A percentile compares a stretch with the other conserved stretches of the same genome.
Conservation (phyloP, 768 basidiomycete species). For the Hypsizygus marmoreus region DNA sequence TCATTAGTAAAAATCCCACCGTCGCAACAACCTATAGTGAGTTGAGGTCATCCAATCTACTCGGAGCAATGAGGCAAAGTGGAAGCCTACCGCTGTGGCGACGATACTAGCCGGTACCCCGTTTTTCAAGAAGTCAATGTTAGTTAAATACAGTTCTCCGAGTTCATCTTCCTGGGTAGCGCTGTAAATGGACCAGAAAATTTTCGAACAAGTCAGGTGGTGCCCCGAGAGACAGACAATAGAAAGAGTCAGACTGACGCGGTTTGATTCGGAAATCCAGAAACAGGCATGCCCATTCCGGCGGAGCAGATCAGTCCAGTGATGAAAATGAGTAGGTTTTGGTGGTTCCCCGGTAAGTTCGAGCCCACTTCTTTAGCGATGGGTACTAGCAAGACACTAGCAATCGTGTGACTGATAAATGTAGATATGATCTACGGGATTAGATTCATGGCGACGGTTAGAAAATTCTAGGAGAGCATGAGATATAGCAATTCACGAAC, state of each 20-base stretch:
- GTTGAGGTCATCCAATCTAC: constrained; percentile 12
- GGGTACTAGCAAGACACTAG: constrained; percentile 94
- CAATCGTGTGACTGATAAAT: constrained; percentile 97
- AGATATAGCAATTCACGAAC: constrained; percentile 40
- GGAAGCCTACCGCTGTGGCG: constrained; percentile 67
- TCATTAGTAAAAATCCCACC: constrained; percentile 80
- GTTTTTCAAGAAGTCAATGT: constrained; percentile 90
- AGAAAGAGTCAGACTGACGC: constrained; percentile 59
- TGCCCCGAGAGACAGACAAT: constrained; percentile 6
- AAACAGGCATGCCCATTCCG: constrained; percentile 98
- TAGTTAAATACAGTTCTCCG: constrained; percentile 82
- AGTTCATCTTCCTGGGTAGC: constrained; percentile 95
- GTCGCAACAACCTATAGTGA: constrained; percentile 74
- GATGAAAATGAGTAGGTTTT: constrained; percentile 88
- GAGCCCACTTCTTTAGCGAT: constrained; percentile 89
- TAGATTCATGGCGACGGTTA: neutral
- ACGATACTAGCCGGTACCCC: constrained; percentile 94
- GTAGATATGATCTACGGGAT: constrained; percentile 74
- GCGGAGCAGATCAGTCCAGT: constrained; percentile 91
- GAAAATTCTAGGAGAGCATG: neutral
- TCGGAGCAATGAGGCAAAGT: constrained; percentile 2
- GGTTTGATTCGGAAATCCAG: constrained; percentile 98
- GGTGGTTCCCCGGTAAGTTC: constrained; percentile 69
- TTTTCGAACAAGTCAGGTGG: constrained; percentile 16
- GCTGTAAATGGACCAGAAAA: constrained; percentile 36